A percentile compares a stretch with the other conserved stretches of the same genome.
Conservation (phyloP, 805 yeast genomes). For the Cyberlindnera maritima region DNA sequence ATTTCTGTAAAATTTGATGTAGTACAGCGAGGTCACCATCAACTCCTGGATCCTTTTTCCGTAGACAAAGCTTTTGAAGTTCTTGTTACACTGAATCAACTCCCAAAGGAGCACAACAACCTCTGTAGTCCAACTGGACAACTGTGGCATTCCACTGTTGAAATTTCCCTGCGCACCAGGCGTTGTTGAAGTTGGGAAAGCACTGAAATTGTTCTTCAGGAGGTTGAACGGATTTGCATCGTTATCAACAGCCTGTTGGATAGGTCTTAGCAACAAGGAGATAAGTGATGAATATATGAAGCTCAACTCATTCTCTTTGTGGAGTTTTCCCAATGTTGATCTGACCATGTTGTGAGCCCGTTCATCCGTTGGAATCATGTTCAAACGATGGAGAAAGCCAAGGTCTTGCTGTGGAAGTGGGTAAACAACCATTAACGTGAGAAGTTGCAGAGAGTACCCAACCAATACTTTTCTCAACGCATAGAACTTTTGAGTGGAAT, state of each 20-base stretch:
- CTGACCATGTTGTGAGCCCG: slow-evolving; percentile 49
- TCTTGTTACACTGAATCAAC: slow-evolving; percentile 66
- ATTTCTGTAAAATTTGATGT: slow-evolving; percentile 49
- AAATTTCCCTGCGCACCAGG: slow-evolving; percentile 9
- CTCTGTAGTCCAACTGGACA: slow-evolving; percentile 54
- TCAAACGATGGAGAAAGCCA: slow-evolving; percentile 34
- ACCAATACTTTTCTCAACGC: slow-evolving; percentile 47
- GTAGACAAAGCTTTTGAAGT: slow-evolving; percentile 44
- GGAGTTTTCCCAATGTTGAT: slow-evolving; percentile 48
- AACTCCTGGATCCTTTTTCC: slow-evolving; percentile 52
- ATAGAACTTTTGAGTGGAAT: slow-evolving; percentile 22
- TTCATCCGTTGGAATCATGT: slow-evolving; percentile 27
- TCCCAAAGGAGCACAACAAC: slow-evolving; percentile 72
- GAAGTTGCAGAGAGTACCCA: slow-evolving; percentile 56
- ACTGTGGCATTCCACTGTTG: slow-evolving; percentile 33
- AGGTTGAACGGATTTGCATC: slow-evolving; percentile 36
- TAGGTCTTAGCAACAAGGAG: slow-evolving; percentile 45
- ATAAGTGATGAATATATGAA: slow-evolving; percentile 48
- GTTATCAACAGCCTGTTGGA: slow-evolving; percentile 36
- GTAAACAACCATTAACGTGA: slow-evolving; percentile 59
- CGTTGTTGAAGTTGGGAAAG: slow-evolving; percentile 14
- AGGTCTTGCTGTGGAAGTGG: slow-evolving; percentile 53
- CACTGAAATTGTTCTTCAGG: slow-evolving; percentile 20
- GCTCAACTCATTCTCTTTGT: slow-evolving; percentile 52
- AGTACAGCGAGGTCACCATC: slow-evolving; percentile 51